phyloP scores from a whole-genome alignment of 305 asterid species.

The Fraxinus dipetala region DNA sequence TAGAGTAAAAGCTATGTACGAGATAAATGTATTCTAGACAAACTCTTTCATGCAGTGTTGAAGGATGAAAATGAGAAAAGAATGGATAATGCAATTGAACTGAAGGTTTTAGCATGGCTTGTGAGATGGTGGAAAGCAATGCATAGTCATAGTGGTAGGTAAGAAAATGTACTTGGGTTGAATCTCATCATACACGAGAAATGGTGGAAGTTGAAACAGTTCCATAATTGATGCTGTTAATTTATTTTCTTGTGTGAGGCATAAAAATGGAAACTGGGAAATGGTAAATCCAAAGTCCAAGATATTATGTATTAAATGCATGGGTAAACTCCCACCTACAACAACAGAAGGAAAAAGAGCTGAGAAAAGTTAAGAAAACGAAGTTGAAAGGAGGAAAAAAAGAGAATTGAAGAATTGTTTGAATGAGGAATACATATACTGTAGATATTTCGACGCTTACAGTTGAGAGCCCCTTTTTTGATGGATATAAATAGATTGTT shows the following conservation, averaged over 20 bases:
- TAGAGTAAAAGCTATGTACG: not conserved
- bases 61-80: not conserved
- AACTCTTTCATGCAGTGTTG: not conserved
- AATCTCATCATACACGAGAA: not conserved
- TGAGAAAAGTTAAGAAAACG: not conserved
- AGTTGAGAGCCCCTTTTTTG: not conserved
- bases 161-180: not conserved
- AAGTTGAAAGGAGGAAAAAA: not conserved
- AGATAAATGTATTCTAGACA: not conserved
- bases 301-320: not conserved
- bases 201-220: not conserved
- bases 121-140: not conserved
- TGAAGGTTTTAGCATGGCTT: not conserved
- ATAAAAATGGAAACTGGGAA: not conserved
- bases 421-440: not conserved
- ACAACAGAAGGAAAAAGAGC: not conserved
- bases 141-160: not conserved
- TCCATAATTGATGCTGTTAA: not conserved
- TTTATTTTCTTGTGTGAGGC: not conserved
- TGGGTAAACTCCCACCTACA: not conserved
- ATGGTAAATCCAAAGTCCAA: not conserved
- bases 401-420: not conserved
- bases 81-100: not conserved
- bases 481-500: not conserved
- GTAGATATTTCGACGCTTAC: not conserved